Evolutionary conservation across 2,329 filamentous ascomycete species (phyloP), one percentile per base, ranked within the genome.

Genomic region (Fusarium sp.): DNA sequence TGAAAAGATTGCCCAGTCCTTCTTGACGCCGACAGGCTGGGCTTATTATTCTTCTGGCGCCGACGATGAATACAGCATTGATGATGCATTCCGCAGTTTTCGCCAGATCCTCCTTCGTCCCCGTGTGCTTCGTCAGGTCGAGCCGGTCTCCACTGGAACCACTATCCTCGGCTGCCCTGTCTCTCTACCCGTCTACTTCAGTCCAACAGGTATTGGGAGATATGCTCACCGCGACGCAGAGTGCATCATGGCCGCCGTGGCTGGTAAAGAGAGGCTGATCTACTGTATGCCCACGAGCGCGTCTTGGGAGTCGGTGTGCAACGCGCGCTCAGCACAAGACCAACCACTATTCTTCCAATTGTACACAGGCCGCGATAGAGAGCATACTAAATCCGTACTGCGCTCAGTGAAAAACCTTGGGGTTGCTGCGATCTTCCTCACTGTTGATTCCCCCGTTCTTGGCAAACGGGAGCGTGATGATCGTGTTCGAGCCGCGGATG

Each of bases 251-350:
- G 19, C 49, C 2, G 19, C 39, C 1, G 49, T 53, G 9, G 49
- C 49, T 37, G 49, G 49, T 10, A 44, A 33, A 15, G 49, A 53
- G 10, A 13, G 30, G 4, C 28, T 53, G 6, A 13, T 53, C 7
- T 53, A 53, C 24, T 53, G 49, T 24, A 44, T 53, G 28, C 49
- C 49, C 14, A 53, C 49, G n/a, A 53, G 49, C 19, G 39, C 49
- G 10, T 44, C 39, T 14, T 53, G 49, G 39, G 49, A 44, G 14
- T 53, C 49, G 8, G 49, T 53, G 6, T 24, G 17, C 19, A 44
- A 19, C 6, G 19, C 49, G 14, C 28, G 49, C 15, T 53, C 49
- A 15, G 28, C 20, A 10, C 14, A 17, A 13, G 40, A 26, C 19
- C 49, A 53, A 14, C 20, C 49, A 6, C n/a, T 53, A 10, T 53